Evolutionary conservation across 2,329 filamentous ascomycete species (phyloP).

Genomic region (Exophiala sp.): DNA sequence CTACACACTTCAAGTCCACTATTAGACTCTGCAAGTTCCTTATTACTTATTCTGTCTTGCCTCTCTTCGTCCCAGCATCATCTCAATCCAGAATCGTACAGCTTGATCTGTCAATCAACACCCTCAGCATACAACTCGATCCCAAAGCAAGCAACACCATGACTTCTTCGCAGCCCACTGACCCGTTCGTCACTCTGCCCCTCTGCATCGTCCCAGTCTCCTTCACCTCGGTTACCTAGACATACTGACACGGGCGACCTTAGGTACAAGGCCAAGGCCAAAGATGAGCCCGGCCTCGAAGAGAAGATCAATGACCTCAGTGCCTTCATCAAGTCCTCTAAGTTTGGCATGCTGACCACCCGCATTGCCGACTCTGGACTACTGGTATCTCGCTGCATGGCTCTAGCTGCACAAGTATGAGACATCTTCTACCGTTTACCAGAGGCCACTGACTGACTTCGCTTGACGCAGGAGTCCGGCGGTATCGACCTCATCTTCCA

Average conservation of each 20-base stretch:
- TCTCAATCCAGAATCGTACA: not conserved
- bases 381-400: constrained; percentile 80
- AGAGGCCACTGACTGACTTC: constrained; percentile 40
- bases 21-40: not conserved
- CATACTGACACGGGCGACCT: constrained; percentile 39
- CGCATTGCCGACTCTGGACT: constrained; percentile 58
- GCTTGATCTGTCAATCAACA: not conserved
- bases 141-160: constrained; percentile 10
- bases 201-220: not conserved
- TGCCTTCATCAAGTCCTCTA: constrained; percentile 64
- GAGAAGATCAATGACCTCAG: constrained; percentile 71
- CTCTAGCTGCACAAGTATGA: constrained; percentile 66
- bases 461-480: constrained; percentile 60
- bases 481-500: constrained; percentile 82
- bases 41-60: not conserved
- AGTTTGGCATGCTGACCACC: constrained; percentile 88
- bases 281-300: constrained; percentile 63
- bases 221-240: not conserved
- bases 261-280: constrained; percentile 73
- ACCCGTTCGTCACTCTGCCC: constrained; percentile 11
- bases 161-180: constrained; percentile 17
- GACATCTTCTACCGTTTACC: not conserved
- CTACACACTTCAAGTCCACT: no score
- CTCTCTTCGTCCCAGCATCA: no score
- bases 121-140: not conserved